Conservation (phyloP, 2,329 filamentous ascomycete species). For the Talaromyces sp. region DNA sequence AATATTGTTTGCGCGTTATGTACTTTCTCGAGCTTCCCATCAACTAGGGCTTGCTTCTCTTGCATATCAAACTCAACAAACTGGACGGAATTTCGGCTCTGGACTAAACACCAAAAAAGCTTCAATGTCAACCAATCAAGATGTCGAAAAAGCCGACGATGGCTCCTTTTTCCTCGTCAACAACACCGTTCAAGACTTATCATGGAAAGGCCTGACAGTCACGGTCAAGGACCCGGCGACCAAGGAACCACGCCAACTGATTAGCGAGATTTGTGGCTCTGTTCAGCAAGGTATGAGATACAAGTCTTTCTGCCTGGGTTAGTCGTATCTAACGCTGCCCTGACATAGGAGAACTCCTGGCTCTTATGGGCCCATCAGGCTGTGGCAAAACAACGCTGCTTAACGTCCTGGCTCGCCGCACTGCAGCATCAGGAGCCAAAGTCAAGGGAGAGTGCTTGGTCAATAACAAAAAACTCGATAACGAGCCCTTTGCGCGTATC, state of each 20-base stretch:
- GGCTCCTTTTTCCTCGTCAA: neutral
- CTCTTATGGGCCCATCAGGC: slow-evolving; percentile 73
- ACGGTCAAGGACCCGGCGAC: slow-evolving; percentile 67
- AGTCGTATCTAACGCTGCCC: neutral
- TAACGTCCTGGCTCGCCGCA: slow-evolving; percentile 67
- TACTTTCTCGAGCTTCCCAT: neutral
- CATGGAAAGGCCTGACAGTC: slow-evolving; percentile 64
- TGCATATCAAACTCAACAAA: neutral
- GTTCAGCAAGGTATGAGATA: slow-evolving; percentile 53
- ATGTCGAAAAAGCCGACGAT: neutral
- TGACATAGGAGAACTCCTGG: slow-evolving; percentile 60
- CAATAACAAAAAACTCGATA: slow-evolving; percentile 56
- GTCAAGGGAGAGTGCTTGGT: slow-evolving; percentile 53
- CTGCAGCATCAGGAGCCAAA: slow-evolving; percentile 48
- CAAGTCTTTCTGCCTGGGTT: neutral
- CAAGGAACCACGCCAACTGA: slow-evolving; percentile 58
- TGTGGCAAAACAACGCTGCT: slow-evolving; percentile 79
- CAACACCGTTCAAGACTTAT: slow-evolving; percentile 57
- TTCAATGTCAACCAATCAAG: neutral
- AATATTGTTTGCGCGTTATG: neutral
- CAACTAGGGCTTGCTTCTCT: neutral
- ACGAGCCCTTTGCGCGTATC: slow-evolving; percentile 53
- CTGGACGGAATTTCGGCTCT: too few relatives aligned
- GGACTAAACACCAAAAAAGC: neutral
- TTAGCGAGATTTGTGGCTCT: slow-evolving; percentile 59